Base-by-base conservation (phyloP, 1,284 basidiomycete genomes). In the Malassezia globosa region DNA sequence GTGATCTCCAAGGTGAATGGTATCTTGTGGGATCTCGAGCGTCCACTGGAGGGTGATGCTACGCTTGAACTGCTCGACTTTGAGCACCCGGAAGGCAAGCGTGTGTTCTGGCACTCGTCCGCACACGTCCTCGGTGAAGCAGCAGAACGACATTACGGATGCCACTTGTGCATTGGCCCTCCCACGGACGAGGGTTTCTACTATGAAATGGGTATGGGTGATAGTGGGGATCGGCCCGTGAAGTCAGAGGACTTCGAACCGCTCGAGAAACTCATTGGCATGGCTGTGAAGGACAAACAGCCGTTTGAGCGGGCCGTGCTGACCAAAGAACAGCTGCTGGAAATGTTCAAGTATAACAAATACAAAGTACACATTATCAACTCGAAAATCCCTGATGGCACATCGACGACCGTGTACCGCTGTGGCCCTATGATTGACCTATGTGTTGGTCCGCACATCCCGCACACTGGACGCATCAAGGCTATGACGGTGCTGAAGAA, bases 261-360 rank as follows among this genome's bases (percentile, higher is more conserved):
- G 5, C 79, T 99, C 22, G 94, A 99, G 72, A 88, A 89, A 60
- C 72, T 96, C 8, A 79, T 84, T 10, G 89, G 92, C 69, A 77
- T 76, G 45, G 88, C 86, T 4, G 79, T 95, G 73, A 96, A 95
- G 76, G 90, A 96, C 60, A 94, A 87, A 75, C 94, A 97, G 75
- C 84, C 83, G 72, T 99, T 99, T 62, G 90, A 97, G 74, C 82
- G 94, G 39, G 77, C 96, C 22, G 82, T 90, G 29, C 81, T 96
- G 39, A 81, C 87, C 25, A 99, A 97, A 75, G 87, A 95, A 74
- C 83, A 84, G 34, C 78, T 99, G 5, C 77, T 96, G 42, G 82
- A 96, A 75, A 96, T 99, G 92, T 99, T 99, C 76, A 78, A 79
- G 87, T 99, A 97, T 76, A 99, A 97, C 79, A 94, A 90, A 74